Percentiles rank a stretch among this genome's conserved stretches.
Evolutionary conservation across 2,329 filamentous ascomycete genomes (phyloP).

Genomic region (Fusarium camptoceras): DNA sequence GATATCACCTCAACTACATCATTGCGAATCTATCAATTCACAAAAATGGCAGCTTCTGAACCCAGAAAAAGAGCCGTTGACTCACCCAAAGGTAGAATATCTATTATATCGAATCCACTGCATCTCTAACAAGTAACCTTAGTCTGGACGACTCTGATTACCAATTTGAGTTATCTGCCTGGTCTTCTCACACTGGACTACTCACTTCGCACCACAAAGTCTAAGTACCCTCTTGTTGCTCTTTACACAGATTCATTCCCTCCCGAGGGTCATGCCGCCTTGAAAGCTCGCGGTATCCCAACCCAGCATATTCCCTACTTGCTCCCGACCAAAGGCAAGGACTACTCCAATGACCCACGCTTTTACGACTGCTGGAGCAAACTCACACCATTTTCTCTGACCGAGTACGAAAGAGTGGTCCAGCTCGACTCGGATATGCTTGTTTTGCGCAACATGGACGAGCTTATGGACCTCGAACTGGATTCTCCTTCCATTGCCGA

Average conservation of each 20-base stretch:
- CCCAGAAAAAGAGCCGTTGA: slow-evolving; percentile 50
- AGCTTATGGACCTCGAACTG: slow-evolving; percentile 85
- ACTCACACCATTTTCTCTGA: slow-evolving; percentile 80
- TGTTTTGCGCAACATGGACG: slow-evolving; percentile 86
- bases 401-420: slow-evolving; percentile 82
- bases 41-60: slow-evolving; percentile 40
- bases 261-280: slow-evolving; percentile 72
- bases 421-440: slow-evolving; percentile 93
- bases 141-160: slow-evolving; percentile 92
- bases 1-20: slow-evolving; percentile 4
- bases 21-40: not conserved
- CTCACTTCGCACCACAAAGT: slow-evolving; percentile 73
- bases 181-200: slow-evolving; percentile 85
- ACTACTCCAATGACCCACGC: slow-evolving; percentile 81
- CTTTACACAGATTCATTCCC: slow-evolving; percentile 86
- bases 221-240: slow-evolving; percentile 82
- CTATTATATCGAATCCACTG: not conserved
- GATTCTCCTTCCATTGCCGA: slow-evolving; percentile 59
- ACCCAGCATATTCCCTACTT: slow-evolving; percentile 79
- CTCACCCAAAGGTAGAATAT: slow-evolving; percentile 53
- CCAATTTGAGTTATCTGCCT: slow-evolving; percentile 83
- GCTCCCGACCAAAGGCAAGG: slow-evolving; percentile 71
- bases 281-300: slow-evolving; percentile 76
- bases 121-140: slow-evolving; percentile 22
- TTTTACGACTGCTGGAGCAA: slow-evolving; percentile 95